Conservation (phyloP, 139 green algal genomes). For the Chlamydomonas sp. region DNA sequence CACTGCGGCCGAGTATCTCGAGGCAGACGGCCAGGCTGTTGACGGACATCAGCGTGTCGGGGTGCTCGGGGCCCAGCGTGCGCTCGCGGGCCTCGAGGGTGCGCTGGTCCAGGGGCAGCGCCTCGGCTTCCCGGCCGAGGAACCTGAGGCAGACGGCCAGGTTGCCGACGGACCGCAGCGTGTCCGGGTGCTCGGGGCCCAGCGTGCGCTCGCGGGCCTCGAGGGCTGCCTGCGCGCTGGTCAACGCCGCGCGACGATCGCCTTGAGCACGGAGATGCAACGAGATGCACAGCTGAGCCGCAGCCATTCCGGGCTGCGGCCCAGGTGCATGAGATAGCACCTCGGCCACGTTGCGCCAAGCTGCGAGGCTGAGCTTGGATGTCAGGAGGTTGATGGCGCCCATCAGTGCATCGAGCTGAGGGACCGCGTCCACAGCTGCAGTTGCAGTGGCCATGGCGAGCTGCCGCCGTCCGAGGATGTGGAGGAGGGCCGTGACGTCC, state of each 20-base stretch:
- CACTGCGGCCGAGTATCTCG: neutral
- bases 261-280: too few relatives aligned
- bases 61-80: conserved; percentile 15
- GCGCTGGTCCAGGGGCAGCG: conserved; percentile 8
- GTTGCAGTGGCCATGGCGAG: too few relatives aligned
- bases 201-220: conserved; percentile 6
- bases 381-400: too few relatives aligned
- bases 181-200: conserved; percentile 16
- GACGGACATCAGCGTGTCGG: conserved; percentile 5
- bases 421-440: too few relatives aligned
- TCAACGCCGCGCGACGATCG: too few relatives aligned
- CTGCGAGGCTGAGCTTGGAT: too few relatives aligned
- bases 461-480: too few relatives aligned
- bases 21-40: conserved; percentile 17
- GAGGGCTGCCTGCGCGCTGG: neutral
- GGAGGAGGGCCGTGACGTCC: neutral
- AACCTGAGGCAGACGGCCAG: conserved; percentile 11
- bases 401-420: too few relatives aligned
- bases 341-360: too few relatives aligned
- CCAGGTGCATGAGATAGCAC: too few relatives aligned
- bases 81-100: conserved; percentile 4
- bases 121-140: neutral
- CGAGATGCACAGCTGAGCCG: too few relatives aligned
- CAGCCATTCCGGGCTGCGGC: too few relatives aligned
- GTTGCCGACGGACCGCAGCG: conserved; percentile 5